Base-by-base conservation (phyloP, 2,329 filamentous ascomycete species). In the Xylaria multiplex region DNA sequence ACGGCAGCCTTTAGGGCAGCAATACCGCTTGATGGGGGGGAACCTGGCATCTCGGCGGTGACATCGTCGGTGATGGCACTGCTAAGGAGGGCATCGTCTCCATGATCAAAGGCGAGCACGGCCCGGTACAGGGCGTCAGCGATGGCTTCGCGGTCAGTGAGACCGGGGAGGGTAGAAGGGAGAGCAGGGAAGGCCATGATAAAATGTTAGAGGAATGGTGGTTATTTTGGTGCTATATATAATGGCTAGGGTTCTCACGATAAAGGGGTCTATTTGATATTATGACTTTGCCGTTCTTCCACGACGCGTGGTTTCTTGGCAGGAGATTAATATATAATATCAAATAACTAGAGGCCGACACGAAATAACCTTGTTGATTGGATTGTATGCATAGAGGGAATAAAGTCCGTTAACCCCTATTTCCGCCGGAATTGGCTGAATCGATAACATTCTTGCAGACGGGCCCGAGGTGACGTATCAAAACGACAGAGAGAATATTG, bases 131-230 rank as follows among this genome's bases (percentile, higher is more conserved):
- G 32, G 8, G 35, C 7, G 53, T 63, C 60, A 6, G 46, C n/a
- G 43, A 63, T 63, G 2, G 60, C 13, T 19, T 63, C 60, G 45
- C 60, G 60, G 8, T 58, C 60, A 5, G 53, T 63, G 22, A 63
- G 60, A 8, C 52, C 43, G 14, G 60, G 16, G n/a, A 63, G 54
- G 8, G 53, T 16, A 27, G 43, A 45, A 9, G 60, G 60, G 14
- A 63, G 60, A 1, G 37, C 48, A 19, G n/a, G 22, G n/a, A 30
- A 32, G 27, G 22, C 43, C 55, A 58, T 58, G n/a, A 30, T 37
- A 42, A 45, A 37, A 46, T 46, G 8, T 46, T 8, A 7, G 43
- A 22, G 43, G 24, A 19, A 22, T 22, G 19, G 8, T 46, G 16
- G 6, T 9, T 19, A 8, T 22, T 46, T 7, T 46, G 9, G 43